Conservation (phyloP, 2,329 filamentous ascomycete species). For the Aspergillus latus region DNA sequence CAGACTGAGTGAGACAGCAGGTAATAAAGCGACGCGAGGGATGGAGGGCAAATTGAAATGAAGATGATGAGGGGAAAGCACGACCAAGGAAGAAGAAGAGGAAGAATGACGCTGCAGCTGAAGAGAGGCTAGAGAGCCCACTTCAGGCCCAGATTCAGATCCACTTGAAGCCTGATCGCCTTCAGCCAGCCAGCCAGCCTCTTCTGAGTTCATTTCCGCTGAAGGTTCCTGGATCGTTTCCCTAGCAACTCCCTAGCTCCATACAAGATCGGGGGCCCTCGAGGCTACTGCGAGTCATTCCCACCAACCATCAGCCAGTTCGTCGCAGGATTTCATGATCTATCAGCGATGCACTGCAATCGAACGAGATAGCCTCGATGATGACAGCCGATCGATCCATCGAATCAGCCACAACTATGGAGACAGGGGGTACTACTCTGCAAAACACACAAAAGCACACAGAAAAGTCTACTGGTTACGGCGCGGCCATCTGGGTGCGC, state of each 20-base stretch:
- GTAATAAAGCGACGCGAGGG: conserved; percentile 6
- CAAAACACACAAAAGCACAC: background rate
- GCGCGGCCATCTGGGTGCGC: background rate
- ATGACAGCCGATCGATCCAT: background rate
- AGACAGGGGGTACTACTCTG: background rate
- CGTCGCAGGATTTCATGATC: background rate
- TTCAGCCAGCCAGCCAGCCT: conserved; percentile 7
- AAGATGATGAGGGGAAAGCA: conserved; percentile 8
- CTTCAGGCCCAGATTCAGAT: background rate
- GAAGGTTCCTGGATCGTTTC: conserved; percentile 17
- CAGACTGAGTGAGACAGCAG: background rate
- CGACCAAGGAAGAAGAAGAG: background rate
- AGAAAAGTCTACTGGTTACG: background rate
- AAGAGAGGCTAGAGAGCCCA: background rate
- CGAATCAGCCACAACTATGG: background rate
- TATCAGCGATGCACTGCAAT: background rate
- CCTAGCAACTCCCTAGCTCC: conserved; percentile 23
- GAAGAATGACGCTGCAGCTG: conserved; percentile 3
- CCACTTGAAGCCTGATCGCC: background rate
- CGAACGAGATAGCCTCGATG: background rate
- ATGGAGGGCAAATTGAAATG: background rate
- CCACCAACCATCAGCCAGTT: background rate
- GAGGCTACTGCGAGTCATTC: conserved; percentile 18
- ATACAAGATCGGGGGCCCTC: background rate
- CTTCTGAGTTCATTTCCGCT: conserved; percentile 5